Percentiles rank a stretch among this genome's conserved stretches.
Evolutionary conservation across 495 filamentous ascomycete species (phyloP).

Genomic region (Aspergillus ellipticus): DNA sequence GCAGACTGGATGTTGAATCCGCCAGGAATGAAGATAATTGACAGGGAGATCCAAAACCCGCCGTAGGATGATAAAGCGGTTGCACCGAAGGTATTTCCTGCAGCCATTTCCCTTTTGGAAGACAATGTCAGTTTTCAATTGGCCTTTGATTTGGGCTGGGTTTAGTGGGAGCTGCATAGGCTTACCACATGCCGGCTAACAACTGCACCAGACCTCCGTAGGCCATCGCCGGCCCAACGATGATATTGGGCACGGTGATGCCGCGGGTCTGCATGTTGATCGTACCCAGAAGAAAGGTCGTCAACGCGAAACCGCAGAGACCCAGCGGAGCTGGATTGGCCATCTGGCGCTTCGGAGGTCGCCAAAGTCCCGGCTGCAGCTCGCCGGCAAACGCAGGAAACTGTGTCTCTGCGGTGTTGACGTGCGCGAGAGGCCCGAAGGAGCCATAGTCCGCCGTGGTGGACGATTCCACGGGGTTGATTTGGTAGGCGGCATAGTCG

Average conservation of each 20-base stretch:
- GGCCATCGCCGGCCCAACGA: conserved; percentile 59
- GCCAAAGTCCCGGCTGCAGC: conserved; percentile 84
- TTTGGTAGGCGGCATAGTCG: too few species aligned
- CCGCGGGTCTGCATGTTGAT: conserved; percentile 65
- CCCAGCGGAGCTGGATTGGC: conserved; percentile 79
- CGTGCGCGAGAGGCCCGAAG: conserved; percentile 56
- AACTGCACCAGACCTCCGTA: conserved; percentile 82
- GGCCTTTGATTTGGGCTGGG: too few species aligned
- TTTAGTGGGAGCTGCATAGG: neutral
- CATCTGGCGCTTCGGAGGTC: conserved; percentile 64
- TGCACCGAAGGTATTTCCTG: conserved; percentile 91
- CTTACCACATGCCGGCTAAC: conserved; percentile 85
- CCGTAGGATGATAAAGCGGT: conserved; percentile 93
- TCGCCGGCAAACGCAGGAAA: conserved; percentile 83
- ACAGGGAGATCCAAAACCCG: conserved; percentile 90
- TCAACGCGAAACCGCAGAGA: conserved; percentile 77
- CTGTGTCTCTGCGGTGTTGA: conserved; percentile 56
- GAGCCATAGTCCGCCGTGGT: conserved; percentile 32
- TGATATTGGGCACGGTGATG: conserved; percentile 55
- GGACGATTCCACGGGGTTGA: neutral
- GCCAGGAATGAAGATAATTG: conserved; percentile 73
- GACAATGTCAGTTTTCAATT: too few species aligned
- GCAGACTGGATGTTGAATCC: conserved; percentile 54
- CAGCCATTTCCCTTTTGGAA: conserved; percentile 98
- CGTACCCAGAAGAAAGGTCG: conserved; percentile 79